Evolutionary conservation across 2,329 filamentous ascomycete species (phyloP), one percentile per base, ranked within the genome.

Genomic region (Beauveria scarabaeidicola): DNA sequence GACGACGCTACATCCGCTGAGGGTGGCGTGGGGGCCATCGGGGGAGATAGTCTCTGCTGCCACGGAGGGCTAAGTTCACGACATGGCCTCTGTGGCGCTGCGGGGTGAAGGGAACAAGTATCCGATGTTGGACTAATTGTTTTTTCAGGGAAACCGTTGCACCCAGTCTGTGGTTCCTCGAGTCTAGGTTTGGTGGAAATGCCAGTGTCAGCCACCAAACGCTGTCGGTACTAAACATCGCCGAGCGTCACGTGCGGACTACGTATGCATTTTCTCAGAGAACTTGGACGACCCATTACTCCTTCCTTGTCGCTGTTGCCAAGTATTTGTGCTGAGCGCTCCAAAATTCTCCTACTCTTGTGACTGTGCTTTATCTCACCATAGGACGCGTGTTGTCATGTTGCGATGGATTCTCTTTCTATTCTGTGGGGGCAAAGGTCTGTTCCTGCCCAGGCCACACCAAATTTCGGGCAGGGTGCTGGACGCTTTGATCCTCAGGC

Each of bases 11-110:
- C 65, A 64, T 68, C 68, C 58, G 65, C 67, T 60, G 67, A 68
- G 47, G 68, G 65, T 62, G 70, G 67, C 62, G 69, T 68, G 51
- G 68, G 66, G 59, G 67, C 66, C 69, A 72, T 73, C 50, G 54
- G 52, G 29, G 32, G 57, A 53, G 13, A 50, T 25, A 46, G 48
- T 59, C 50, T 59, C 21, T 56, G 29, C 36, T 52, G 55, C 46
- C 55, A 38, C 48, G 48, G 50, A 27, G 21, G 32, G 50, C 57
- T 53, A 41, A 52, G 21, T 29, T 61, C 58, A 56, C 23, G 47
- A 53, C 59, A 61, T 61, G 52, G 38, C 59, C 59, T 56, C 41
- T 58, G 55, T 46, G 57, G 29, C 27, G 40, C 40, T 13, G 58
- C 17, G 17, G 29, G 25, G 44, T 55, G 2, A 48, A 43, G 25